Conservation (phyloP, 2,329 filamentous ascomycete genomes). For the Drechslerella dactyloides region DNA sequence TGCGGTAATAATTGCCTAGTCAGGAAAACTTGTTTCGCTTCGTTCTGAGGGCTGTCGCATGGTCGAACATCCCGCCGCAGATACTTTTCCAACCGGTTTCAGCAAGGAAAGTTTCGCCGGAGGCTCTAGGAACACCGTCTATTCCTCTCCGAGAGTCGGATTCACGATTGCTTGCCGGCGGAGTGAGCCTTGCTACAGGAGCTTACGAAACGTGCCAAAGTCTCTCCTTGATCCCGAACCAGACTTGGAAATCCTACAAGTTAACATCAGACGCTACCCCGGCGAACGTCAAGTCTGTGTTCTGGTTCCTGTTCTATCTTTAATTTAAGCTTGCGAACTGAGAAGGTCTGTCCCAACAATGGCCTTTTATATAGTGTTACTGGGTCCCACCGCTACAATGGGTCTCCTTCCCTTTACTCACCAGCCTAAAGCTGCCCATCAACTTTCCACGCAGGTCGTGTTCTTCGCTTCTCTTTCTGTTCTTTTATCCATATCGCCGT, state of each 20-base stretch:
- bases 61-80: background rate
- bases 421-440: background rate
- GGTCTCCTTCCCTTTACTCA: background rate
- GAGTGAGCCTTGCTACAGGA: background rate
- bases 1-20: background rate
- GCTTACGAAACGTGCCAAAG: background rate
- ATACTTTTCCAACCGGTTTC: background rate
- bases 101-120: background rate
- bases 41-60: background rate
- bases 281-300: no score
- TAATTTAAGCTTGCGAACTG: background rate
- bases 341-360: background rate
- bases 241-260: no score
- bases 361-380: background rate
- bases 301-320: background rate
- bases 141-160: background rate
- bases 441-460: constrained; percentile 1
- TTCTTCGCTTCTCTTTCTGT: constrained; percentile 2
- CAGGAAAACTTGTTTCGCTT: background rate
- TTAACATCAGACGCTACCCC: no score
- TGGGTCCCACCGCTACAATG: background rate
- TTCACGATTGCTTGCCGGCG: background rate
- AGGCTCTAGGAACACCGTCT: background rate
- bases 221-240: background rate
- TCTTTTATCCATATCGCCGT: constrained; percentile 5